phyloP scores from a whole-genome alignment of 257 asterid genomes.

The Mitragyna speciosa region DNA sequence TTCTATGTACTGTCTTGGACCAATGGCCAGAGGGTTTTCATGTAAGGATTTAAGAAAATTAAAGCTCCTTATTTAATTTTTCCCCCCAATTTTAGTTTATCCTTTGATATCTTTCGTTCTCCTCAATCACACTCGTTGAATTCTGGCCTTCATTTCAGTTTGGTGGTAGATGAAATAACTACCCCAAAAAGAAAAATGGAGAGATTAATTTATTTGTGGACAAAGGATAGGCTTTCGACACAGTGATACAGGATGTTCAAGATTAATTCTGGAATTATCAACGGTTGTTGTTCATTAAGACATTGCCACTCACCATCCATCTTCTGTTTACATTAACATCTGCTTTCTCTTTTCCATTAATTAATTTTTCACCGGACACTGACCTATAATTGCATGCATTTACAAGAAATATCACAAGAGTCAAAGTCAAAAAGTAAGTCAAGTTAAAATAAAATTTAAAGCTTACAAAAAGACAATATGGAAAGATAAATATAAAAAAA shows the following conservation, averaged over 20 bases:
- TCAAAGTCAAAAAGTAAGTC: too few relatives aligned
- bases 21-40: too few relatives aligned
- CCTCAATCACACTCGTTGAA: not conserved
- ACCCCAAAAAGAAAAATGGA: not conserved
- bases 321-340: not conserved
- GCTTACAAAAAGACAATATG: not conserved
- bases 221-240: not conserved
- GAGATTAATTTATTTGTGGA: not conserved
- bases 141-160: not conserved
- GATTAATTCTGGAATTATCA: not conserved
- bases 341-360: not conserved
- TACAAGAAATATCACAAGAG: too few relatives aligned
- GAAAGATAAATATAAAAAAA: too few relatives aligned
- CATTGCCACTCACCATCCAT: too few relatives aligned
- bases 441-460: too few relatives aligned
- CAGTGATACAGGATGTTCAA: not conserved
- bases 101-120: not conserved
- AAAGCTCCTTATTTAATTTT: too few relatives aligned
- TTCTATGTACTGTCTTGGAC: not conserved
- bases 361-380: too few relatives aligned
- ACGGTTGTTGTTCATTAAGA: not conserved
- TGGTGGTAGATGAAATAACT: not conserved
- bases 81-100: not conserved
- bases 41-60: too few relatives aligned
- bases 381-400: too few relatives aligned